Percentiles rank a stretch among this genome's conserved stretches.
phyloP scores from a whole-genome alignment of 768 basidiomycete genomes.

The Butyriboletus loyo region DNA sequence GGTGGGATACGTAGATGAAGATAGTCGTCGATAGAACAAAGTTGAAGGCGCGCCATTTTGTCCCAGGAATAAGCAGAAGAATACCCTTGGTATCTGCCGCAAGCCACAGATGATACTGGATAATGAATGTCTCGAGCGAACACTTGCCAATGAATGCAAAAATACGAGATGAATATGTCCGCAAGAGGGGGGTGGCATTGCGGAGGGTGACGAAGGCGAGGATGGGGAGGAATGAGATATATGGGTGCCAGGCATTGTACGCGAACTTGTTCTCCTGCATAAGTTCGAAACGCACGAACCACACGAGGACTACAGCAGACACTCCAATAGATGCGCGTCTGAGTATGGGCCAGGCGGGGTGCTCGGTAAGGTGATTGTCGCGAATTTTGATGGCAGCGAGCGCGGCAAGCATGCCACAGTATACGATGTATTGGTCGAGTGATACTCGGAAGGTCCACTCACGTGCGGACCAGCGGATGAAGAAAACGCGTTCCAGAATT shows the following conservation, averaged over 20 bases:
- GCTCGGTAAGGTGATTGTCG: slow-evolving; percentile 67
- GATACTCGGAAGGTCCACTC: slow-evolving; percentile 91
- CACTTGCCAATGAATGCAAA: slow-evolving; percentile 85
- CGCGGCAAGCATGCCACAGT: slow-evolving; percentile 79
- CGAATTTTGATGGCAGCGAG: slow-evolving; percentile 72
- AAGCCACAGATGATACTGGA: slow-evolving; percentile 87
- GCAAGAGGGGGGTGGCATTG: slow-evolving; percentile 67
- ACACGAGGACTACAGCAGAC: slow-evolving; percentile 55
- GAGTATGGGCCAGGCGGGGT: slow-evolving; percentile 58
- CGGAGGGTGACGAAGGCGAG: slow-evolving; percentile 71
- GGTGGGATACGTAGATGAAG: slow-evolving; percentile 80
- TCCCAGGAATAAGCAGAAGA: slow-evolving; percentile 74
- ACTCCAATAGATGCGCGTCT: slow-evolving; percentile 47
- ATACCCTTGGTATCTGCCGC: slow-evolving; percentile 82
- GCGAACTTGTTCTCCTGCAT: slow-evolving; percentile 72
- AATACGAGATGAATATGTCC: slow-evolving; percentile 62
- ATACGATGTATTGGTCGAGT: slow-evolving; percentile 88
- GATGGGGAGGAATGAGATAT: slow-evolving; percentile 78
- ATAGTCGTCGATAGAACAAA: slow-evolving; percentile 69
- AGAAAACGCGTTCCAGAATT: slow-evolving; percentile 60
- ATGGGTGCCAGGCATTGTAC: slow-evolving; percentile 86
- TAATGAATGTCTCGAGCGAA: slow-evolving; percentile 88
- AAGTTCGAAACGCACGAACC: slow-evolving; percentile 86
- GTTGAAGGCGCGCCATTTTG: slow-evolving; percentile 71
- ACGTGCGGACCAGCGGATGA: slow-evolving; percentile 76